Base-by-base conservation (phyloP, 2,329 filamentous ascomycete genomes). In the Decorospora gaudefroyi region DNA sequence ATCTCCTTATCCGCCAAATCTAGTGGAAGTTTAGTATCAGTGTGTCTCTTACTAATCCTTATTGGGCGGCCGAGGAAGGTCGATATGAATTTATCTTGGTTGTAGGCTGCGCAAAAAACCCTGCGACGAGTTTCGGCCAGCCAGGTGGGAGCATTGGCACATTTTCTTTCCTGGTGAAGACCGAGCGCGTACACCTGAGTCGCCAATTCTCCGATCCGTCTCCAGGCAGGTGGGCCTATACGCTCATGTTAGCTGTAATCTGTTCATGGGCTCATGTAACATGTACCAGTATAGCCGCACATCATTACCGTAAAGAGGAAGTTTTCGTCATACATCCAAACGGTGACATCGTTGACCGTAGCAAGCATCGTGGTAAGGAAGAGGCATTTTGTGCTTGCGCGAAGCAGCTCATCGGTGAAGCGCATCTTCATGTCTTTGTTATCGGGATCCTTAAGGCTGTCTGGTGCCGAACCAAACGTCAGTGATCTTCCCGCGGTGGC, bases 311-410 rank as follows among this genome's bases (percentile, higher is more conserved):
- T 68, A 18, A 74, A 55, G 1, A 69, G 39, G 7, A 71, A 62
- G 35, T 69, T 74, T 16, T 74, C 49, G 25, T 63, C 61, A 27
- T 59, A 60, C 55, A 68, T 59, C 66, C 65, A 69, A 0, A 64
- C 45, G 2, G 55, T 61, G 13, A 74, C 37, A 31, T 74, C 72
- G 33, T 74, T 74, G 2, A 68, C 60, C 2, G 69, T 65, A 4
- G 65, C 67, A 10, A 74, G 56, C 28, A 69, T 54, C 4, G 62
- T 70, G 42, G 68, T 72, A 6, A 74, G 57, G 2, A 71, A 59
- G 2, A 72, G 49, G 17, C 65, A 70, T 6, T 58, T 64, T 5
- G 72, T 70, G 36, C 71, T 71, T 7, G 68, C 55, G 10, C 63
- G 56, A 12, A 69, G 52, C 18, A 69, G 35, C 36, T 69, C 63